Evolutionary conservation across 768 basidiomycete species (phyloP), one percentile per base, ranked within the genome.

Genomic region (Panaeolus papilionaceus): DNA sequence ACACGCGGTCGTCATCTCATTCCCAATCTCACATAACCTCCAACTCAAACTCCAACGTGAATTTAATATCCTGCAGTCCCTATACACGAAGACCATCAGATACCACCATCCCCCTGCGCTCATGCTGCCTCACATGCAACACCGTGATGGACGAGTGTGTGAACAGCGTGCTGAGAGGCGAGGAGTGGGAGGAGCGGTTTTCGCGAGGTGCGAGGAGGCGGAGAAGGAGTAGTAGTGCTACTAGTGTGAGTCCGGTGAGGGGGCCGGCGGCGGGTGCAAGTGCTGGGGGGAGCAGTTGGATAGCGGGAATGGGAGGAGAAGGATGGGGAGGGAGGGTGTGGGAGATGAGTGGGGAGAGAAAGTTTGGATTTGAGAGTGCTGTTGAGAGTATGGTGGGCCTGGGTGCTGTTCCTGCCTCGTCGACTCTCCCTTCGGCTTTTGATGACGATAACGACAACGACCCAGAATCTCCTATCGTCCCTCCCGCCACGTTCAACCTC

Each of bases 81-180:
- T 23, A 28, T 67, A 66, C 63, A 54, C 78, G 78, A 40, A 75
- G 77, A 11, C 72, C 77, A 7, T 79, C 80, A 20, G 70, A 83
- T 16, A 69, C 81, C 38, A 92, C 89, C 0, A 77, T 94, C 1
- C 92, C 92, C 7, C 79, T 94, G 16, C 88, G 92, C 49, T 82
- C 88, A 12, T 94, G 92, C 76, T 94, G 92, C 72, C 75, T 82
- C 9, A 84, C 87, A 54, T 94, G 92, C 73, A 82, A 86, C 45
- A 75, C 77, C 40, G 82, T 83, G 67, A 89, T 86, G 2, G 92
- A 93, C 51, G 82, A 86, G 64, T 85, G 82, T 62, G 72, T 86
- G 42, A 75, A 81, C 47, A 79, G 86, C 61, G 72, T 86, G 40
- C 75, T 81, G 51, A 79, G 86, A 70, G 90, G 88, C 38, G 85